Conservation (phyloP, 2,329 filamentous ascomycete genomes). For the Mycogone perniciosa region DNA sequence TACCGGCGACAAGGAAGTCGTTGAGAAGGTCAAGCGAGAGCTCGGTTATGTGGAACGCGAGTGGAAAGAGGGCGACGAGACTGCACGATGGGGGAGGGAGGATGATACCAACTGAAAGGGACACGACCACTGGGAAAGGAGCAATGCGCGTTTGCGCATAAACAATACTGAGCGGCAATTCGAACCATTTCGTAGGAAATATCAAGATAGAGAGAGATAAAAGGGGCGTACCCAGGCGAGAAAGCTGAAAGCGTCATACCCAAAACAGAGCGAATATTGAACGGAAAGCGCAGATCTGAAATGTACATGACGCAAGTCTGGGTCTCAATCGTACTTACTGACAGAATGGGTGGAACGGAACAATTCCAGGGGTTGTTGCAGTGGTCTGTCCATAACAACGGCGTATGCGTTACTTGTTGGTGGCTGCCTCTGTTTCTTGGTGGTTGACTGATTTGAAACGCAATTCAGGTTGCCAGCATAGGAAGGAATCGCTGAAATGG, state of each 20-base stretch:
- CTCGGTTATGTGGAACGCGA: slow-evolving; percentile 80
- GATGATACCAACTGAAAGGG: slow-evolving; percentile 20
- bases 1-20: slow-evolving; percentile 74
- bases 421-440: too few relatives aligned
- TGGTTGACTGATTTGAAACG: too few relatives aligned
- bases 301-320: not conserved
- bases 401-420: too few relatives aligned
- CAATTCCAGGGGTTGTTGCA: too few relatives aligned
- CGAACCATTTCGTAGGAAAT: not conserved
- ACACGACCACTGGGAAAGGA: not conserved
- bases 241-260: not conserved
- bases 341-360: too few relatives aligned
- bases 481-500: not conserved
- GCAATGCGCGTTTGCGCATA: not conserved
- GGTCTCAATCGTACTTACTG: too few relatives aligned
- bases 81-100: slow-evolving; percentile 67
- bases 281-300: not conserved
- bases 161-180: not conserved
- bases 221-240: not conserved
- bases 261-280: not conserved
- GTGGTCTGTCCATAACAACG: too few relatives aligned
- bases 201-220: not conserved
- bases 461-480: too few relatives aligned
- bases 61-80: slow-evolving; percentile 82
- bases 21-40: slow-evolving; percentile 75